Conservation (phyloP, 176 grass and related monocot genomes). For the Musa troglodytarum region DNA sequence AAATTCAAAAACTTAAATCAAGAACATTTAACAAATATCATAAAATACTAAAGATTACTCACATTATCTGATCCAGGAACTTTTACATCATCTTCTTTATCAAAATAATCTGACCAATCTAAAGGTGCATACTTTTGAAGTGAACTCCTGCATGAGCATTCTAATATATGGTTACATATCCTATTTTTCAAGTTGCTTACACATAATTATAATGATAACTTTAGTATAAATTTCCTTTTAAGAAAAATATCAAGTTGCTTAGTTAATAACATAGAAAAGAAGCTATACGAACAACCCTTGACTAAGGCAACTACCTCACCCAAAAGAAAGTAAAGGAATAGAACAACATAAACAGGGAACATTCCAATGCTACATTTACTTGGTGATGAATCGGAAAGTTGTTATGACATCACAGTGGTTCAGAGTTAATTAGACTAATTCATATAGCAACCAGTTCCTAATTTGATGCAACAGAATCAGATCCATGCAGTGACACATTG, state of each 20-base stretch:
- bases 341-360: not conserved
- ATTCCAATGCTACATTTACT: not conserved
- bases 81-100: slow-evolving; percentile 67
- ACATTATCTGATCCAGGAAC: slow-evolving; percentile 71
- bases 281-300: not conserved
- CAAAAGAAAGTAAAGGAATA: not conserved
- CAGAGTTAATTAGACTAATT: no score
- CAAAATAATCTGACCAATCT: slow-evolving; percentile 81
- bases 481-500: no score
- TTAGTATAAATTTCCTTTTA: not conserved
- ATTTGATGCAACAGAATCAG: no score
- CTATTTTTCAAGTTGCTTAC: no score
- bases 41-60: slow-evolving; percentile 18
- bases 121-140: slow-evolving; percentile 72
- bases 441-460: no score
- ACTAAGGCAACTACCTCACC: not conserved
- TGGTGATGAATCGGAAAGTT: not conserved
- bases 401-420: not conserved
- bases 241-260: not conserved
- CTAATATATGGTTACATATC: not conserved
- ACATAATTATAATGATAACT: no score
- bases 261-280: not conserved
- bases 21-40: not conserved
- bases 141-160: slow-evolving; percentile 43
- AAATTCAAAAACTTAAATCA: slow-evolving; percentile 14